Evolutionary conservation across 495 filamentous ascomycete genomes (phyloP).

Genomic region (Talaromyces liani): DNA sequence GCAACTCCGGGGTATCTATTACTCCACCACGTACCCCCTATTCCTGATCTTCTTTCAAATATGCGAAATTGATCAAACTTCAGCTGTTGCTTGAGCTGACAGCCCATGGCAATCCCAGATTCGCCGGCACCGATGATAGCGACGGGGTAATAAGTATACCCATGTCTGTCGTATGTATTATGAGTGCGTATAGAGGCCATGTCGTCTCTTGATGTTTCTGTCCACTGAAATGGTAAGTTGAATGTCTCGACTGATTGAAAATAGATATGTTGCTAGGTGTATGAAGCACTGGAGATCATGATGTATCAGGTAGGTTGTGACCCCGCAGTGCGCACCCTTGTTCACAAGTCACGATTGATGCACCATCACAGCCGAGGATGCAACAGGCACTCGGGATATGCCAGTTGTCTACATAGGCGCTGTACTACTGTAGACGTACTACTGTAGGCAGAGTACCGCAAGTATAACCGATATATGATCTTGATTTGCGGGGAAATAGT

Average conservation of each 20-base stretch:
- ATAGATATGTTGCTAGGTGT: not conserved
- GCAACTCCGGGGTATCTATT: slow-evolving; percentile 61
- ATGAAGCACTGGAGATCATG: not conserved
- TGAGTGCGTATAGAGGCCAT: slow-evolving; percentile 18
- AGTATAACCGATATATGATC: too few species aligned
- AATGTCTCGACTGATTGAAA: not conserved
- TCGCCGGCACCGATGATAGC: slow-evolving; percentile 54
- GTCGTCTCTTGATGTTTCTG: not conserved
- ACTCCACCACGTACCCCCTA: slow-evolving; percentile 64
- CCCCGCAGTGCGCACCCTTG: too few species aligned
- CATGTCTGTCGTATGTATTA: slow-evolving; percentile 38
- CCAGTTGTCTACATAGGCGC: not conserved
- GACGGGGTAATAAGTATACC: slow-evolving; percentile 50
- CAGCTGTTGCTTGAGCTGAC: slow-evolving; percentile 50
- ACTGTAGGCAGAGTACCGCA: too few species aligned
- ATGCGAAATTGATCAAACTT: slow-evolving; percentile 57
- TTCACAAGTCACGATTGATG: not conserved
- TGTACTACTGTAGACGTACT: not conserved
- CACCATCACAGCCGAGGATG: not conserved
- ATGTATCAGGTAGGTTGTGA: not conserved
- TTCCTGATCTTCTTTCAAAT: slow-evolving; percentile 52
- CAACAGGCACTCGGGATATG: too few species aligned
- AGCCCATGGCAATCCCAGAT: slow-evolving; percentile 60
- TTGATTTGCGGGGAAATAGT: too few species aligned
- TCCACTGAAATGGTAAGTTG: not conserved